Evolutionary conservation across 805 yeast genomes (phyloP).

Genomic region (Zygoascus ofunaensis): DNA sequence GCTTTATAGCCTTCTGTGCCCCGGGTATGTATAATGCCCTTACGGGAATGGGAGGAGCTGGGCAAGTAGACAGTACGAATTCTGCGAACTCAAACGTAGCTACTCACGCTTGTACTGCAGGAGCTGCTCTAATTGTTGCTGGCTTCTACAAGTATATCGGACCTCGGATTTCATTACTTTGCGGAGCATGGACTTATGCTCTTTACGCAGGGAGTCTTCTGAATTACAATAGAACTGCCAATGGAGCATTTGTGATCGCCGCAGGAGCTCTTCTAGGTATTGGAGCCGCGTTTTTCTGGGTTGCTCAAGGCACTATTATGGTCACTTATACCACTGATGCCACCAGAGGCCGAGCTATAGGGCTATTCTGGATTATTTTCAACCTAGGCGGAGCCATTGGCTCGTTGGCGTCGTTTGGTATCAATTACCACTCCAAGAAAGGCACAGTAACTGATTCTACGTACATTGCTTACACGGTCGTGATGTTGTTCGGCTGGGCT

Average conservation of each 20-base stretch:
- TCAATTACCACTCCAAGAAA: slow-evolving; percentile 35
- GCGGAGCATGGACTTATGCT: slow-evolving; percentile 50
- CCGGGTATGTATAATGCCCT: slow-evolving; percentile 30
- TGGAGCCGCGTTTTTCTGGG: slow-evolving; percentile 49
- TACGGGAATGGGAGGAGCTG: slow-evolving; percentile 27
- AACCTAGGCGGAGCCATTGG: slow-evolving; percentile 58
- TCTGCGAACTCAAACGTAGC: slow-evolving; percentile 27
- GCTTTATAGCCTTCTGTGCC: slow-evolving; percentile 27
- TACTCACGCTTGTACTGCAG: slow-evolving; percentile 23
- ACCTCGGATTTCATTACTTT: slow-evolving; percentile 29
- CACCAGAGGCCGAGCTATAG: slow-evolving; percentile 43
- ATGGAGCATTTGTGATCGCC: slow-evolving; percentile 44
- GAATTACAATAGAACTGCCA: slow-evolving; percentile 38
- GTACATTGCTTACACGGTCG: slow-evolving; percentile 44
- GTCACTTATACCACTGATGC: slow-evolving; percentile 46
- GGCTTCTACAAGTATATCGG: slow-evolving; percentile 26
- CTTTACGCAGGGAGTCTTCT: slow-evolving; percentile 45
- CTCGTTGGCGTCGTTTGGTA: slow-evolving; percentile 45
- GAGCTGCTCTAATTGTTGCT: slow-evolving; percentile 21
- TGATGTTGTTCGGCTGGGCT: slow-evolving; percentile 41
- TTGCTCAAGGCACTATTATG: slow-evolving; percentile 49
- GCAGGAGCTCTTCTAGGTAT: slow-evolving; percentile 52
- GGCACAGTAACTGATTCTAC: slow-evolving; percentile 41
- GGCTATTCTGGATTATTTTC: slow-evolving; percentile 51
- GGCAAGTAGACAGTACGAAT: slow-evolving; percentile 24